Conservation (phyloP, 2,329 filamentous ascomycete genomes). For the Pseudocercospora vitis region DNA sequence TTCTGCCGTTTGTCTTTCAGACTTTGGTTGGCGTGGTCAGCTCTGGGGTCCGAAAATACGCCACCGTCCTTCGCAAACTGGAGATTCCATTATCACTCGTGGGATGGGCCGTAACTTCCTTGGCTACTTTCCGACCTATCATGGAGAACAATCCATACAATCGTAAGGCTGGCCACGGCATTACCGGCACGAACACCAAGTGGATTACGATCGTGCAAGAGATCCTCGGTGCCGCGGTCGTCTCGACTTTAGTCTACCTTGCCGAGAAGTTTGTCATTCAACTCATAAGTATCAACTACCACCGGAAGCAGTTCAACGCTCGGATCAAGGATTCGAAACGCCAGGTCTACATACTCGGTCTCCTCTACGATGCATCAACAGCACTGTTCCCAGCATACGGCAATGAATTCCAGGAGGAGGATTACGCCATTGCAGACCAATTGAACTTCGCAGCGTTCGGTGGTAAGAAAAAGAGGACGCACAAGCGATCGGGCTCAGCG, state of each 20-base stretch:
- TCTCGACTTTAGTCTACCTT: conserved; percentile 69
- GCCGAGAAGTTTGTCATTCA: conserved; percentile 78
- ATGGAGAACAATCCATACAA: conserved; percentile 41
- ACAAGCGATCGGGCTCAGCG: conserved; percentile 59
- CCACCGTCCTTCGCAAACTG: conserved; percentile 56
- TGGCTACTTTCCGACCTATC: conserved; percentile 60
- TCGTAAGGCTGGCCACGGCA: conserved; percentile 13
- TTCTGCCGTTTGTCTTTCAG: conserved; percentile 61
- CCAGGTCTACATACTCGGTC: conserved; percentile 74
- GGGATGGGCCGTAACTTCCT: conserved; percentile 59
- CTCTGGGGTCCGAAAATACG: conserved; percentile 64
- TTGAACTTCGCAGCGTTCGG: conserved; percentile 60
- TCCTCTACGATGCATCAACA: conserved; percentile 88
- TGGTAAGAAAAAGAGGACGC: conserved; percentile 51
- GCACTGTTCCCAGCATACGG: conserved; percentile 90
- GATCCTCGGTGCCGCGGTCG: conserved; percentile 66
- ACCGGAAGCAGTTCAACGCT: conserved; percentile 77
- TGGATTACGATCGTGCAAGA: conserved; percentile 62
- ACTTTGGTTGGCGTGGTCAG: conserved; percentile 63
- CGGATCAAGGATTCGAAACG: conserved; percentile 88
- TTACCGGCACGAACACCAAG: conserved; percentile 28
- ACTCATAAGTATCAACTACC: conserved; percentile 80
- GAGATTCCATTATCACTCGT: conserved; percentile 63
- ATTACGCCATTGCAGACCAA: conserved; percentile 84
- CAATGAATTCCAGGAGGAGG: conserved; percentile 84